Evolutionary conservation across 495 filamentous ascomycete species (phyloP).

Genomic region (Chaetomium tenue): DNA sequence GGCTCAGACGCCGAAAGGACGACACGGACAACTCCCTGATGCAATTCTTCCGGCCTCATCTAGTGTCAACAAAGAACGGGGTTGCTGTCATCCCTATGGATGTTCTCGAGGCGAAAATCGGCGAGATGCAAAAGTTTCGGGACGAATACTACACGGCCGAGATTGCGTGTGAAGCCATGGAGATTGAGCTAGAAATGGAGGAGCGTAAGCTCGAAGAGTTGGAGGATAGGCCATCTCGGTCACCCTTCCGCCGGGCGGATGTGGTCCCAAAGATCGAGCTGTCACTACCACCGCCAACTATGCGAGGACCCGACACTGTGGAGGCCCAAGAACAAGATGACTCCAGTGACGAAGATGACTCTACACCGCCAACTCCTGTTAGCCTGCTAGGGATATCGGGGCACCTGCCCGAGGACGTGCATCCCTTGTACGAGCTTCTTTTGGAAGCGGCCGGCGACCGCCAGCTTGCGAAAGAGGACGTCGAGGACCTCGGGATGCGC

Average conservation of each 20-base stretch:
- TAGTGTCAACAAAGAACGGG: slow-evolving; percentile 20
- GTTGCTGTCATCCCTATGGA: slow-evolving; percentile 16
- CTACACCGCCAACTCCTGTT: slow-evolving; percentile 27
- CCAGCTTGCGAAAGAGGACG: slow-evolving; percentile 32
- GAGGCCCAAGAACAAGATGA: slow-evolving; percentile 15
- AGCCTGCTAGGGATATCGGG: slow-evolving; percentile 35
- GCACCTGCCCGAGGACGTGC: slow-evolving; percentile 32
- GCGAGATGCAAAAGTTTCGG: slow-evolving; percentile 29
- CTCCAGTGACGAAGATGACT: slow-evolving; percentile 15
- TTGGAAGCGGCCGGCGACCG: slow-evolving; percentile 32
- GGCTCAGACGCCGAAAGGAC: slow-evolving; percentile 25
- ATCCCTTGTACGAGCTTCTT: slow-evolving; percentile 34
- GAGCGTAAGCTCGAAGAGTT: slow-evolving; percentile 27
- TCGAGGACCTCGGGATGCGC: slow-evolving; percentile 29
- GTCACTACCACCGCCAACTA: neutral
- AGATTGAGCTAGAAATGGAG: slow-evolving; percentile 26
- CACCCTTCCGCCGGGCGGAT: slow-evolving; percentile 4
- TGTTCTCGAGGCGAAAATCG: slow-evolving; percentile 20
- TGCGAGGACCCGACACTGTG: neutral
- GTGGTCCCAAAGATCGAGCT: neutral
- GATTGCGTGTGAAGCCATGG: slow-evolving; percentile 27
- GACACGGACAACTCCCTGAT: slow-evolving; percentile 34
- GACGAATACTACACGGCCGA: slow-evolving; percentile 31
- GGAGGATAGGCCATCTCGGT: slow-evolving; percentile 26
- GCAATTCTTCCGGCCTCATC: slow-evolving; percentile 28